Evolutionary conservation across 2,329 filamentous ascomycete genomes (phyloP).

Genomic region (Paramyrothecium sp.): DNA sequence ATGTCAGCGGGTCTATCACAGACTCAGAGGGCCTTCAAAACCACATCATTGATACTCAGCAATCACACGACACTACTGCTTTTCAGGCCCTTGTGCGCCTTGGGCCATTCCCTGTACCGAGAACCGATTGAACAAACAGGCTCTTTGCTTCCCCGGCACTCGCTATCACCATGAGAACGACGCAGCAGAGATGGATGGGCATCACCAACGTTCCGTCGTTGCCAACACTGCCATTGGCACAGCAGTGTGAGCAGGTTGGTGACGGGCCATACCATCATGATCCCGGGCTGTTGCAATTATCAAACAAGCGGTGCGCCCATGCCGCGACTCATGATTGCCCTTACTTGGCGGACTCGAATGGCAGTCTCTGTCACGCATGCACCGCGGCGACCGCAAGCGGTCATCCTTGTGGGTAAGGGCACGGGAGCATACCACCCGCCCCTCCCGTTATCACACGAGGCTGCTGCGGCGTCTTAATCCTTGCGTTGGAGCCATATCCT

Average conservation of each 20-base stretch:
- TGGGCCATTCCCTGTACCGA: no score
- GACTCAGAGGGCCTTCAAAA: background rate
- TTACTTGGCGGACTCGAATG: constrained; percentile 24
- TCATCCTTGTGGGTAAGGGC: constrained; percentile 17
- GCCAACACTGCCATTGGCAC: no score
- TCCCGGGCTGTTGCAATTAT: constrained; percentile 2
- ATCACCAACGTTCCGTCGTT: background rate
- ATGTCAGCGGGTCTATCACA: background rate
- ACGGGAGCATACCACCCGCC: background rate
- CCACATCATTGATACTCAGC: background rate
- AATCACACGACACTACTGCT: no score
- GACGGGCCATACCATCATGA: background rate
- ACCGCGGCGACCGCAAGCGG: constrained; percentile 18
- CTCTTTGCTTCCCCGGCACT: background rate
- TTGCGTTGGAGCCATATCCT: no score
- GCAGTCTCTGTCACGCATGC: constrained; percentile 20
- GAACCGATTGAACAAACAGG: no score
- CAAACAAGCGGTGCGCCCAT: constrained; percentile 27
- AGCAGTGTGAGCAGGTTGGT: no score
- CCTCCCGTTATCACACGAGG: background rate
- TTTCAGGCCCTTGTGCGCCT: no score
- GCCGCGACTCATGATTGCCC: constrained; percentile 21
- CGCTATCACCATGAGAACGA: background rate
- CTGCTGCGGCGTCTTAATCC: no score
- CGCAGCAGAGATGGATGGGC: background rate